Evolutionary conservation across 2,329 filamentous ascomycete species (phyloP).

Genomic region (Fusarium udum): DNA sequence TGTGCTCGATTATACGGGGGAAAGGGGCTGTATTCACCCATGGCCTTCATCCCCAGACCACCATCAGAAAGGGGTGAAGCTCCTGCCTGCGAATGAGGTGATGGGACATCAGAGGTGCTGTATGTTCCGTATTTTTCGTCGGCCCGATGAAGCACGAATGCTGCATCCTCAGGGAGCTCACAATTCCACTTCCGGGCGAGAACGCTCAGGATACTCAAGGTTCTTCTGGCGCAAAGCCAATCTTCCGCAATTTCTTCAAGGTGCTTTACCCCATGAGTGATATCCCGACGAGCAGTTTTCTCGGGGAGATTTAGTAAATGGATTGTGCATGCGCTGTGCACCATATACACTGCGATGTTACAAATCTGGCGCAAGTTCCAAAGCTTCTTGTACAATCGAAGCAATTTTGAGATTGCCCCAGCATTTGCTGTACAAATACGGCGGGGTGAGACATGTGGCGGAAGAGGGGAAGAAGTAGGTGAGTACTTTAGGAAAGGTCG

Average conservation of each 20-base stretch:
- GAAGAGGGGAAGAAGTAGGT: constrained; percentile 81
- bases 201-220: constrained; percentile 84
- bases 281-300: constrained; percentile 88
- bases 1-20: constrained; percentile 47
- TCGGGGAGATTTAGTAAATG: constrained; percentile 93
- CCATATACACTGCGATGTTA: constrained; percentile 96
- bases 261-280: constrained; percentile 89
- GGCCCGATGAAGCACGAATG: constrained; percentile 76
- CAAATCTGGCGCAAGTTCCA: constrained; percentile 94
- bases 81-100: constrained; percentile 55
- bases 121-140: constrained; percentile 83
- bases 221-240: constrained; percentile 89
- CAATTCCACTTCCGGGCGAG: constrained; percentile 91
- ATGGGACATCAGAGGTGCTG: constrained; percentile 68
- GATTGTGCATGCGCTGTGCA: constrained; percentile 93
- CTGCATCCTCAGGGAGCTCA: constrained; percentile 84
- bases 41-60: constrained; percentile 31
- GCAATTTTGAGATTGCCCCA: constrained; percentile 88
- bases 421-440: constrained; percentile 93
- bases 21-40: constrained; percentile 49
- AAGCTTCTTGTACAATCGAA: constrained; percentile 90
- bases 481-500: constrained; percentile 93
- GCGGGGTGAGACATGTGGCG: constrained; percentile 86
- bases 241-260: constrained; percentile 95
- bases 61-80: constrained; percentile 47